Evolutionary conservation across 768 basidiomycete genomes (phyloP), one percentile per base, ranked within the genome.

Genomic region (Lactarius psammicola): DNA sequence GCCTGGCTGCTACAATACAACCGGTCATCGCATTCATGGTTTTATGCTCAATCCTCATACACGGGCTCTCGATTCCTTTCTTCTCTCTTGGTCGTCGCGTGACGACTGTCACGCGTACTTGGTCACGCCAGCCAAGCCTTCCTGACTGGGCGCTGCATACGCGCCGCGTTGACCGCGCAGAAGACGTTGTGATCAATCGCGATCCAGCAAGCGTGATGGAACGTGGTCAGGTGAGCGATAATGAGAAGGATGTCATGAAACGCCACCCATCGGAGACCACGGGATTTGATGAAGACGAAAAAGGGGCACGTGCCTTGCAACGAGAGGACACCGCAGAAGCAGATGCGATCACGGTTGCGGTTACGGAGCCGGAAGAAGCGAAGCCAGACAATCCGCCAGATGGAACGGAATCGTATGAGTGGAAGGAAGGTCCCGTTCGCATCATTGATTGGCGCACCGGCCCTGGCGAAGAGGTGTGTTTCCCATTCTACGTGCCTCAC

Each of bases 1-100:
- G 88, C 17, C 80, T 99, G 18, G 82, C 85, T 1, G 80, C 87
- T 15, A 80, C 86, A 5, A 95, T 98, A 63, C 91, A 95, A 74
- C 97, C 97, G 0, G 92, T 99, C 69, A 91, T 94, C 13, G 88
- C 90, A 1, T 98, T 97, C 76, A 87, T 98, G 86, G 97, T 99
- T 4, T 82, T 99, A 9, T 88, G 87, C 71, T 96, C 94, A 0
- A 92, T 98, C 67, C 81, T 89, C 20, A 85, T 91, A 20, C 92
- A 94, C 72, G 95, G 94, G 2, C 80, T 97, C 9, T 95, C 94
- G 13, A 97, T 99, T 69, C 94, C 96, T 0, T 90, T 89, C 74
- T 97, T 98, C 80, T 94, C 94, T 26, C 85, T 98, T 33, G 89
- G 94, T 20, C 82, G 92, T 34, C 86, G 94, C 30, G 94, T 98